phyloP scores from a whole-genome alignment of 345 rosid genomes.

The Populus ilicifolia region DNA sequence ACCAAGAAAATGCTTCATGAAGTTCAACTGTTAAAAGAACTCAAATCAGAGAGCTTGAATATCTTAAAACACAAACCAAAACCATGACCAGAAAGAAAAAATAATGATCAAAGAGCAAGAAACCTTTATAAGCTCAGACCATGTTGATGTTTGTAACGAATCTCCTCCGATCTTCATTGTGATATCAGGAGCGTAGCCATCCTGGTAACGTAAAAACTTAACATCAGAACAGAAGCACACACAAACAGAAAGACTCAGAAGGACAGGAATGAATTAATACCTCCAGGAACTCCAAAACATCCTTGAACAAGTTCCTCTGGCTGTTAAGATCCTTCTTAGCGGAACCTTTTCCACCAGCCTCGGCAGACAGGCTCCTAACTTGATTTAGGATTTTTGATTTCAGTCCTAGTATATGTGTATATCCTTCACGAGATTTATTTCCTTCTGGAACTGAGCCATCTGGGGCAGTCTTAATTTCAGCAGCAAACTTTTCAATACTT shows the following conservation, averaged over 20 bases:
- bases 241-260: not conserved
- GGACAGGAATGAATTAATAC: conserved; percentile 21
- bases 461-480: conserved; percentile 36
- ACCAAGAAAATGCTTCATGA: conserved; percentile 76
- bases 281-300: conserved; percentile 75
- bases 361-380: conserved; percentile 67
- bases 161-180: conserved; percentile 75
- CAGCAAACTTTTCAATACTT: conserved; percentile 60
- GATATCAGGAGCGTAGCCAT: conserved; percentile 55
- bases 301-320: conserved; percentile 82
- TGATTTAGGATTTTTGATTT: conserved; percentile 59
- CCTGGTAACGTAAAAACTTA: conserved; percentile 34
- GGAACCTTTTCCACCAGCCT: conserved; percentile 95
- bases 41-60: not conserved
- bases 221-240: not conserved
- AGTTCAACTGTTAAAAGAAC: conserved; percentile 57
- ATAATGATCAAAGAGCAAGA: not conserved
- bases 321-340: conserved; percentile 83
- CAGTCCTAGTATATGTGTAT: conserved; percentile 58
- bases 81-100: not conserved
- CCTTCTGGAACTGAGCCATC: conserved; percentile 45
- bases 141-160: conserved; percentile 51
- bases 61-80: not conserved
- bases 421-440: conserved; percentile 45
- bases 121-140: conserved; percentile 79